Evolutionary conservation across 495 filamentous ascomycete species (phyloP).

Genomic region (Lichenothelia convexa): DNA sequence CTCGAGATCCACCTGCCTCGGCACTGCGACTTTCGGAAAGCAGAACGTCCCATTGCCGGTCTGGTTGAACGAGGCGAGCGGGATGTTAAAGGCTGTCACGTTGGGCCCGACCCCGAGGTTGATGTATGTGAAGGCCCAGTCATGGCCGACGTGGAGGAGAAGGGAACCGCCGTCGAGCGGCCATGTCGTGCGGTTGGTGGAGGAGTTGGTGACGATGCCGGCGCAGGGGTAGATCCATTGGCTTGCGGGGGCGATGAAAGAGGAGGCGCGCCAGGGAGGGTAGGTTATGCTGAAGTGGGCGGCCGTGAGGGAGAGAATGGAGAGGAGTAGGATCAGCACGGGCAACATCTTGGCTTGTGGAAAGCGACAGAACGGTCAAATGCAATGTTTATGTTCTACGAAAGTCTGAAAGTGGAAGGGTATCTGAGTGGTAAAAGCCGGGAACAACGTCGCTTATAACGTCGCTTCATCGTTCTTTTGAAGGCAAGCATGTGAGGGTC

Average conservation of each 20-base stretch:
- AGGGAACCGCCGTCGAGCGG: constrained; percentile 37
- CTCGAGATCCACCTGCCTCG: constrained; percentile 6
- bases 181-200: constrained; percentile 41
- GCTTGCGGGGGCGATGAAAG: constrained; percentile 20
- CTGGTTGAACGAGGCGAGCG: constrained; percentile 36
- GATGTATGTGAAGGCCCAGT: constrained; percentile 38
- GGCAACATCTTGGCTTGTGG: too few species aligned
- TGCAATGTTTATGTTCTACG: too few species aligned
- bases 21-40: constrained; percentile 28
- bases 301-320: constrained; percentile 22
- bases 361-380: too few species aligned
- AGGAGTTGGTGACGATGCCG: constrained; percentile 26
- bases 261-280: constrained; percentile 38
- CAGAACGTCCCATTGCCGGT: constrained; percentile 45
- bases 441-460: too few species aligned
- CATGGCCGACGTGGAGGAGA: constrained; percentile 31
- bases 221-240: constrained; percentile 43
- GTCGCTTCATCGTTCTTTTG: too few species aligned
- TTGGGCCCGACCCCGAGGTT: constrained; percentile 44
- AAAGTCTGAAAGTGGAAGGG: too few species aligned
- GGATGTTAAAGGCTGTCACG: constrained; percentile 40
- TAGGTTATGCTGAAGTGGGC: constrained; percentile 42
- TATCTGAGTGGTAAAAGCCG: too few species aligned
- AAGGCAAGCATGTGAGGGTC: too few species aligned
- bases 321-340: constrained; percentile 17